A percentile compares a stretch with the other conserved stretches of the same genome.
Conservation (phyloP, 163 green algal species). For the Prototheca stagnorum region DNA sequence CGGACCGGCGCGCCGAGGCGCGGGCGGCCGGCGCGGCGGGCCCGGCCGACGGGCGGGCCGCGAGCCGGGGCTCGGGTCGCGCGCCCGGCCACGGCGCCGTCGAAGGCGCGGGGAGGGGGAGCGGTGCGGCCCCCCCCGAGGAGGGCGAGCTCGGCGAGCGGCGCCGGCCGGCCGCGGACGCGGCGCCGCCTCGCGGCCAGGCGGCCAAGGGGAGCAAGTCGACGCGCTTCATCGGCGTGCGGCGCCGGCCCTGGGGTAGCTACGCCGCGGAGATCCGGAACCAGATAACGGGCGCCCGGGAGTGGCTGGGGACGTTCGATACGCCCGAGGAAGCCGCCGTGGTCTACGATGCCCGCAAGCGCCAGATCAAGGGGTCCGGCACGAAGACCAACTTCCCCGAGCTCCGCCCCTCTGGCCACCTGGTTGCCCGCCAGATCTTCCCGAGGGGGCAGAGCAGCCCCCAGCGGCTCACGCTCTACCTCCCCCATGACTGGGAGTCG, state of each 20-base stretch:
- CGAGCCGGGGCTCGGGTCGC: too few species aligned
- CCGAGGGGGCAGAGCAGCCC: background rate
- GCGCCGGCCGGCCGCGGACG: too few species aligned
- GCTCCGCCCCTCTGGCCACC: constrained; percentile 3
- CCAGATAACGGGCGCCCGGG: constrained; percentile 9
- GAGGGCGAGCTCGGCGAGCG: background rate
- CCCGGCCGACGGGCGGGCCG: too few species aligned
- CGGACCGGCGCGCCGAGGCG: too few species aligned
- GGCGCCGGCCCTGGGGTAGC: constrained; percentile 12
- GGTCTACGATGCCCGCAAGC: constrained; percentile 19
- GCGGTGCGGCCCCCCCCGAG: background rate
- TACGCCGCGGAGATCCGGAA: constrained; percentile 22
- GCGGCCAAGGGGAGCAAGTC: constrained; percentile 10
- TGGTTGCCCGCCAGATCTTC: constrained; percentile 2
- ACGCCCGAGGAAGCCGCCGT: constrained; percentile 19
- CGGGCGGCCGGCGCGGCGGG: too few species aligned
- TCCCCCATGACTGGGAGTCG: background rate
- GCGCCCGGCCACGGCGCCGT: too few species aligned
- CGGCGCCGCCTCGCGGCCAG: background rate
- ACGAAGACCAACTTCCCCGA: constrained; percentile 21
- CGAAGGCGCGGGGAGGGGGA: too few species aligned
- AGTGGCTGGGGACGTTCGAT: constrained; percentile 24
- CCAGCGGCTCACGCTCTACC: background rate
- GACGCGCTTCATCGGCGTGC: constrained; percentile 13
- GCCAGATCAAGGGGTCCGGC: constrained; percentile 15